These are phyloP conservation scores for Aspergillus amoenus DNA, from an alignment of 2,329 filamentous ascomycete genomes.

Conservation along the genomic window DNA sequence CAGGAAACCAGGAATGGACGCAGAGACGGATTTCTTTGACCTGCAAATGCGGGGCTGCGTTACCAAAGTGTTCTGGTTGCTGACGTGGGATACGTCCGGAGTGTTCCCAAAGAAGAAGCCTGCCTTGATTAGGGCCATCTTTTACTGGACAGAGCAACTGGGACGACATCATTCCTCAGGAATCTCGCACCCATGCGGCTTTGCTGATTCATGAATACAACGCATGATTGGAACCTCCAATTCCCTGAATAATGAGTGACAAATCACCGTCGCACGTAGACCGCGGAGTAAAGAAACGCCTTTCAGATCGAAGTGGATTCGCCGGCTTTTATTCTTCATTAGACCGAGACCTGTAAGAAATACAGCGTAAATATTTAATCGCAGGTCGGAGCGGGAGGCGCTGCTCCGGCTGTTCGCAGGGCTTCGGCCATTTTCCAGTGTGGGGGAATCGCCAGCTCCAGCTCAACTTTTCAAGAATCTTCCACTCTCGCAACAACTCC, in stretches of 20 bases:
- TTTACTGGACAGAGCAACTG: neutral
- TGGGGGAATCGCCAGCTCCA: neutral
- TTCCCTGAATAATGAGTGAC: neutral
- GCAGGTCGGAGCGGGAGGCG: neutral
- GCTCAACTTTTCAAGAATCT: neutral
- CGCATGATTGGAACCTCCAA: neutral
- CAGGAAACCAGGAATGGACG: neutral
- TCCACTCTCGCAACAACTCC: neutral
- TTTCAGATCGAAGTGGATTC: neutral
- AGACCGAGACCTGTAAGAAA: neutral
- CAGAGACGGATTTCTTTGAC: neutral
- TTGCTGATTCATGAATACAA: neutral
- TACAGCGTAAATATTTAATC: neutral
- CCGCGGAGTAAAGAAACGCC: slow-evolving; percentile 1
- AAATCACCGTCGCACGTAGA: neutral
- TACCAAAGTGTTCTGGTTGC: neutral
- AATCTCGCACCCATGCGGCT: no score
- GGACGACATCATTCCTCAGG: neutral
- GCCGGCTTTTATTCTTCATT: neutral
- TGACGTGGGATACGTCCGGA: neutral
- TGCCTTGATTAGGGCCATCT: neutral
- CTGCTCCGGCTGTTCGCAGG: neutral
- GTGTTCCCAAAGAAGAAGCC: neutral
- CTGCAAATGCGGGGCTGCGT: neutral
- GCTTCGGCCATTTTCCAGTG: slow-evolving; percentile 3